Base-by-base conservation (phyloP, 2,329 filamentous ascomycete genomes). In the Microsporum canis region DNA sequence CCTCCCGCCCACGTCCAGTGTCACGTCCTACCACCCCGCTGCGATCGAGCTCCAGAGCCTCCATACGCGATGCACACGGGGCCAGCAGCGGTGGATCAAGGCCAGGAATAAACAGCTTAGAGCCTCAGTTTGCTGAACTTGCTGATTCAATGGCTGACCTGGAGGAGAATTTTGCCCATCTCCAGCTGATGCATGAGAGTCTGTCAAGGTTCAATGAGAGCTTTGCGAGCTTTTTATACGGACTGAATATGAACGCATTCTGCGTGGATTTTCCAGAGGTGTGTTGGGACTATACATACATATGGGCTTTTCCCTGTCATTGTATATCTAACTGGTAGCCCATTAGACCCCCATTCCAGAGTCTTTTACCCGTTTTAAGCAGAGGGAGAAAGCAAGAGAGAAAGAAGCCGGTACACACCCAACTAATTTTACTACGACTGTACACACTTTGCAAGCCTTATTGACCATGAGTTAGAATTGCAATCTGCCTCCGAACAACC, bases 161-260 rank as follows among this genome's bases (percentile, higher is more conserved):
- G 7, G 94, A 99, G 78, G 89, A 91, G 63, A 97, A 99, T 73
- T 91, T 97, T 79, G 90, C 95, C 87, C 91, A 96, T 72, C 85
- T 99, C 66, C 92, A 97, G 74, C 78, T 96, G 65, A 95, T 99
- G 86, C 91, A 99, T 71, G 92, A 97, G 78, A 95, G 89, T 69
- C 76, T 99, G 66, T 85, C 89, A 29, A 84, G 94, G 31, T 99
- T 99, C 75, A 92, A 87, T 74, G 94, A 99, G 79, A 95, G 88
- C 70, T 99, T 99, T 74, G 91, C 91, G 0, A 90, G 88, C 67
- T 97, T 99, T 69, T 77, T 99, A 53, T 99, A 97, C 69, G 94
- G 94, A 1, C 75, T 99, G 72, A 97, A 97, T 71, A 96, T 99
- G 91, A 97, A 96, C 74, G 94, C 94, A 0, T 99, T 97, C 72